A percentile compares a stretch with the other conserved stretches of the same genome.
phyloP scores from a whole-genome alignment of 495 filamentous ascomycete genomes.

The Podospora sp. region DNA sequence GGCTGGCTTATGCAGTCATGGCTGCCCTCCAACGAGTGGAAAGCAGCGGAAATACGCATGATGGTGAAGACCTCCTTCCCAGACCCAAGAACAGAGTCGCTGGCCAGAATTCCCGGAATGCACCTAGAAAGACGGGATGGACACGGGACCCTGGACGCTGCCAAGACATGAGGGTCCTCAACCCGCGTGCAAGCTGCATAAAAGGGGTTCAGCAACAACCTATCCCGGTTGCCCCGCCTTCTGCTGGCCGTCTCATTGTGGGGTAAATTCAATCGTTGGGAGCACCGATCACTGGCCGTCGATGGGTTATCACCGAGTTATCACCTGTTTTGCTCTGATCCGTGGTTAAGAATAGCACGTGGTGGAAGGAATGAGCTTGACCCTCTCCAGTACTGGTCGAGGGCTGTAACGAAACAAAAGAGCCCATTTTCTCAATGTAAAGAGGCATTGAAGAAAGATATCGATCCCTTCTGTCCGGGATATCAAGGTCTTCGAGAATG shows the following conservation, averaged over 20 bases:
- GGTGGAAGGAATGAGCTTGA: too few relatives aligned
- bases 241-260: slow-evolving; percentile 1
- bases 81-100: background rate
- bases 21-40: background rate
- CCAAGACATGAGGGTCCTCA: slow-evolving; percentile 16
- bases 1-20: background rate
- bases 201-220: background rate
- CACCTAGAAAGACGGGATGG: slow-evolving; percentile 14
- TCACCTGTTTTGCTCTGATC: background rate
- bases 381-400: too few relatives aligned
- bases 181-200: background rate
- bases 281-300: background rate
- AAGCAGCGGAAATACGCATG: background rate
- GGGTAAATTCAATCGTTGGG: background rate
- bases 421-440: too few relatives aligned
- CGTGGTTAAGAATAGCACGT: background rate
- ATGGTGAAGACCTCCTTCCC: background rate
- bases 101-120: slow-evolving; percentile 3
- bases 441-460: too few relatives aligned
- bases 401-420: too few relatives aligned
- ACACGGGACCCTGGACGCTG: slow-evolving; percentile 6
- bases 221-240: slow-evolving; percentile 2
- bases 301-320: background rate
- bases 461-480: too few relatives aligned
- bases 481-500: too few relatives aligned